These are phyloP conservation scores for Amauroascus verrucosus DNA, from an alignment of 2,329 filamentous ascomycete species.

Conservation along the genomic window DNA sequence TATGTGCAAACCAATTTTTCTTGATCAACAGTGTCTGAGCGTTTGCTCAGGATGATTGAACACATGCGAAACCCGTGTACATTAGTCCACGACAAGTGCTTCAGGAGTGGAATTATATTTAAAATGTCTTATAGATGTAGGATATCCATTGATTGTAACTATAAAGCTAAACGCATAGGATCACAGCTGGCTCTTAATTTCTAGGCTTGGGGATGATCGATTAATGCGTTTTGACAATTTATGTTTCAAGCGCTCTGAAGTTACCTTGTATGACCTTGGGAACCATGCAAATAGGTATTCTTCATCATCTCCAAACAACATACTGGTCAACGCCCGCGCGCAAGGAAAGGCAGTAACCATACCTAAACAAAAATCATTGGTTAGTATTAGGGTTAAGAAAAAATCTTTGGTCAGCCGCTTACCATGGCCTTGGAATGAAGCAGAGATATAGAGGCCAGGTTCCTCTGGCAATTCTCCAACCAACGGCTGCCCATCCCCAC, in stretches of 20 bases:
- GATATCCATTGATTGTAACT: background rate
- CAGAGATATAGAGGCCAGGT: conserved; percentile 17
- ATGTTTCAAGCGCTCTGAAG: conserved; percentile 1
- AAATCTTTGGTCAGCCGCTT: background rate
- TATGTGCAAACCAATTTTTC: background rate
- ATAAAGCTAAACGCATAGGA: background rate
- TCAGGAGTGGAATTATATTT: too few species aligned
- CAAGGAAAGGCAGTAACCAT: conserved; percentile 16
- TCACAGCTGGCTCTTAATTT: conserved; percentile 6
- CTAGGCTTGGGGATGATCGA: background rate
- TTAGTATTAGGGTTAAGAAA: background rate
- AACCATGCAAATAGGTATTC: conserved; percentile 13
- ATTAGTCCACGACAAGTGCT: background rate
- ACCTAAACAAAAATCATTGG: conserved; percentile 5
- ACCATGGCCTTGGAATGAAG: conserved; percentile 17
- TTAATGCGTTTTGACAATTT: conserved; percentile 1
- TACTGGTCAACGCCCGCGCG: conserved; percentile 14
- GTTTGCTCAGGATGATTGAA: background rate
- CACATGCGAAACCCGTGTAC: background rate
- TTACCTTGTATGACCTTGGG: conserved; percentile 14
- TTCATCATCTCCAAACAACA: conserved; percentile 16
- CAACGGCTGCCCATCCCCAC: conserved; percentile 44
- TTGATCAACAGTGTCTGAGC: background rate
- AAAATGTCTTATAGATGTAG: background rate
- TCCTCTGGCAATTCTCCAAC: conserved; percentile 38